Conservation (phyloP, 768 basidiomycete species). For the Boletus insuetus region DNA sequence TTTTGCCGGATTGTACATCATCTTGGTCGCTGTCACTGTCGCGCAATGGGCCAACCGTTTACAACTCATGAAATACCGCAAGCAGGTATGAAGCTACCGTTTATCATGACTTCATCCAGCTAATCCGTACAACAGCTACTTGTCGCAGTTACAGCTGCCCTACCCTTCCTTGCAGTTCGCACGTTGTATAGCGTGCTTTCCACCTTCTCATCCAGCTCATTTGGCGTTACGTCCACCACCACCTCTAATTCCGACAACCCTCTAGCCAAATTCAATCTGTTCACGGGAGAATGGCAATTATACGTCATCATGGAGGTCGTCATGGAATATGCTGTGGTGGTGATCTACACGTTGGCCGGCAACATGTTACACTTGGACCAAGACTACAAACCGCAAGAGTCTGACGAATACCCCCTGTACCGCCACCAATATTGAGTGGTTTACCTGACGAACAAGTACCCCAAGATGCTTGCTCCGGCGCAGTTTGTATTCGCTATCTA, state of each 20-base stretch:
- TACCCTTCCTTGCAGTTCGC: conserved; percentile 58
- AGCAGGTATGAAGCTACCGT: conserved; percentile 31
- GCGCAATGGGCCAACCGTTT: conserved; percentile 52
- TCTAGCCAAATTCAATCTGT: conserved; percentile 54
- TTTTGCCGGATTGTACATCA: conserved; percentile 38
- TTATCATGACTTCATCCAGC: conserved; percentile 1
- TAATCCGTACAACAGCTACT: conserved; percentile 46
- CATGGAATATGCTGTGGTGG: conserved; percentile 54
- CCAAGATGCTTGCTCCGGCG: neutral
- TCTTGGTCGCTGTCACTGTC: conserved; percentile 44
- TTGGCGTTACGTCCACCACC: conserved; percentile 32
- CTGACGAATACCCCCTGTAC: conserved; percentile 36
- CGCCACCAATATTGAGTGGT: conserved; percentile 26
- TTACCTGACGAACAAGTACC: neutral
- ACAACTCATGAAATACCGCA: conserved; percentile 27
- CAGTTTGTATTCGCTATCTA: neutral
- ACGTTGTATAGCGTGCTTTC: conserved; percentile 51
- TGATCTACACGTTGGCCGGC: conserved; percentile 40
- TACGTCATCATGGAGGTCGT: conserved; percentile 58
- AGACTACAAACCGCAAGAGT: conserved; percentile 27
- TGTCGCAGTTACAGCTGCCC: conserved; percentile 47
- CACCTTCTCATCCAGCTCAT: conserved; percentile 49
- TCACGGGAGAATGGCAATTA: conserved; percentile 55
- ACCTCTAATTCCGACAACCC: conserved; percentile 23
- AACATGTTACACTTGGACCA: conserved; percentile 28